Evolutionary conservation across 176 grass and related monocot species (phyloP).

Genomic region (Neostapfia colusana): DNA sequence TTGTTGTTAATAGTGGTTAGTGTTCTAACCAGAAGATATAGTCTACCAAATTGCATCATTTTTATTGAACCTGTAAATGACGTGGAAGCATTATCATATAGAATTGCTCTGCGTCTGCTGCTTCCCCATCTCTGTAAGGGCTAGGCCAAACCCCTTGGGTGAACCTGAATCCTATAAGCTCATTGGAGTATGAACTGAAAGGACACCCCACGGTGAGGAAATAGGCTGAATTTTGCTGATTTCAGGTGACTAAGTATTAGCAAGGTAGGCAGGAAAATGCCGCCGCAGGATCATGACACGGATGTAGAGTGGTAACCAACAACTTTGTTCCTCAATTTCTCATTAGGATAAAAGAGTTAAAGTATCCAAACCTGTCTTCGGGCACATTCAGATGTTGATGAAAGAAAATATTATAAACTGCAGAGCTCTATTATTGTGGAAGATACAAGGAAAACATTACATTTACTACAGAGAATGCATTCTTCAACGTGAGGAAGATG

Average conservation of each 20-base stretch:
- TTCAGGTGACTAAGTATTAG: background rate
- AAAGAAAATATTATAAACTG: background rate
- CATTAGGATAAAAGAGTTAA: background rate
- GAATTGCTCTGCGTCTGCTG: background rate
- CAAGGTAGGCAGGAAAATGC: background rate
- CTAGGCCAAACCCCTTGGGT: background rate
- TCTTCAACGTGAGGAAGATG: constrained; percentile 18
- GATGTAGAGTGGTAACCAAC: background rate
- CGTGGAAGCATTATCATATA: background rate
- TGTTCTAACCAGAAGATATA: background rate
- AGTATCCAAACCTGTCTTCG: background rate
- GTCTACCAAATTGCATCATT: background rate
- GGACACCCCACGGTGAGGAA: background rate
- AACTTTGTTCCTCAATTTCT: background rate
- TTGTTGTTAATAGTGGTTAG: background rate
- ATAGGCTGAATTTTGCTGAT: background rate
- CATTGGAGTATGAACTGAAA: background rate
- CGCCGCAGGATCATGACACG: background rate
- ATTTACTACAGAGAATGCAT: background rate
- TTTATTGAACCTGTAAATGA: background rate
- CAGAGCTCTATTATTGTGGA: background rate
- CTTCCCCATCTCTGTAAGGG: background rate
- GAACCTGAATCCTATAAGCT: background rate
- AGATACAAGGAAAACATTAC: background rate
- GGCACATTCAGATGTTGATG: background rate